Base-by-base conservation (phyloP, 192 early-diverging fungal species). In the Piromyces sp. region DNA sequence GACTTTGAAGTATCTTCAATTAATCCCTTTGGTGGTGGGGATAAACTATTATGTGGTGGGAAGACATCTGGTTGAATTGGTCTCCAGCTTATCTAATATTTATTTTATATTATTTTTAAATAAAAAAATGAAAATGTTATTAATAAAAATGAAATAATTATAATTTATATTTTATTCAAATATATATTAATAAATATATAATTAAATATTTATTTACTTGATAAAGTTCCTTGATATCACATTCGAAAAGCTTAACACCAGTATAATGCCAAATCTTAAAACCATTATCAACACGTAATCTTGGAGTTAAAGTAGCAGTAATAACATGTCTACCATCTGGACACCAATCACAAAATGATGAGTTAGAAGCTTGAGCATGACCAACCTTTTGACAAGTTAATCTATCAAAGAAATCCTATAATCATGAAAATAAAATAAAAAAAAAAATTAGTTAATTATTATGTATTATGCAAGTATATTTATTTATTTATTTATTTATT, bases 251-350 rank as follows among this genome's bases (percentile, higher is more conserved):
- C 80, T 97, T 86, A 0, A 91, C 89, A 30, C 97, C 97, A 5
- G 93, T 91, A 86, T 97, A 95, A 86, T 99, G 98, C 95, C 95
- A 99, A 83, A 99, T 90, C 79, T 94, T 94, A 85, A 95, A 94
- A 16, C 97, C 96, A 83, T 99, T 99, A 87, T 99, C 98, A 37
- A 99, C 98, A 83, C 96, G 94, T 83, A 99, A 88, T 79, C 97
- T 93, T 31, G 93, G 93, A 82, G 96, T 97, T 58, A 98, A 87
- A 6, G 94, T 99, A 37, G 96, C 92, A n/a, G 96, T 95, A 90
- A 99, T 88, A 83, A 99, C 89, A 86, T 96, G 94, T 26, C 95
- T 90, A 83, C 96, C 96, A 86, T 96, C 94, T 36, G 98, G 96
- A 68, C 90, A 91, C 98, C 98, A 99, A 82, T 93, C 91, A 83